phyloP scores from a whole-genome alignment of 495 filamentous ascomycete genomes.

The Podospora appendiculata region DNA sequence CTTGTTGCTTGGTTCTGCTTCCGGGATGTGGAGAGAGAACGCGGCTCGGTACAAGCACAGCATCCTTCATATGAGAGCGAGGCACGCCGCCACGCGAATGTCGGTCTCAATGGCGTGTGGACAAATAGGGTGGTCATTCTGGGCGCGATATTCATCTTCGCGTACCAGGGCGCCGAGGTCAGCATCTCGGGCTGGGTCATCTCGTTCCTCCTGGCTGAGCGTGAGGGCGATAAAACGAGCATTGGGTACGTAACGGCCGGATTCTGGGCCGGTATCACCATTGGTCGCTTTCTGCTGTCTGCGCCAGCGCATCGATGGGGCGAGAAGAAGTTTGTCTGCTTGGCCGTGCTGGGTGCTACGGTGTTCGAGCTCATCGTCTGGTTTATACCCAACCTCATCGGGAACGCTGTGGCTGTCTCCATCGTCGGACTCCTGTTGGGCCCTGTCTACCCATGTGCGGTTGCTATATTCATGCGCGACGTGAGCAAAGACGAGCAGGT shows the following conservation, averaged over 20 bases:
- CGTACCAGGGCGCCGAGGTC: constrained; percentile 74
- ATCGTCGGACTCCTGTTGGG: constrained; percentile 74
- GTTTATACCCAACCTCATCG: constrained; percentile 64
- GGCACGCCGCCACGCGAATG: neutral
- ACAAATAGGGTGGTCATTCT: constrained; percentile 54
- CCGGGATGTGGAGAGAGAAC: constrained; percentile 46
- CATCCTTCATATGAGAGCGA: neutral
- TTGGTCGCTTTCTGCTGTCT: constrained; percentile 62
- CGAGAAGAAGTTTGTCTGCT: constrained; percentile 58
- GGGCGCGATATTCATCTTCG: constrained; percentile 70
- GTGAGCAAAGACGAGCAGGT: constrained; percentile 57
- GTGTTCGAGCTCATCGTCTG: constrained; percentile 66
- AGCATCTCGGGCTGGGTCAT: constrained; percentile 77
- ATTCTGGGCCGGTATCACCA: constrained; percentile 76
- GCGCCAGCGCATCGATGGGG: constrained; percentile 56
- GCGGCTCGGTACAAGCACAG: neutral
- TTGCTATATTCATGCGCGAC: constrained; percentile 54
- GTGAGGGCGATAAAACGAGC: constrained; percentile 51
- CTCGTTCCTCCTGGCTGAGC: constrained; percentile 64
- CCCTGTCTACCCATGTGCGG: constrained; percentile 67
- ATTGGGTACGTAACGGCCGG: constrained; percentile 78
- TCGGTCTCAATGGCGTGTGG: constrained; percentile 17
- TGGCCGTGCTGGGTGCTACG: constrained; percentile 50
- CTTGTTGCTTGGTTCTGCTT: constrained; percentile 49
- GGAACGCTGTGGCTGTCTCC: constrained; percentile 60